Conservation (phyloP, 345 rosid species). For the Bruguiera gymnorhiza region DNA sequence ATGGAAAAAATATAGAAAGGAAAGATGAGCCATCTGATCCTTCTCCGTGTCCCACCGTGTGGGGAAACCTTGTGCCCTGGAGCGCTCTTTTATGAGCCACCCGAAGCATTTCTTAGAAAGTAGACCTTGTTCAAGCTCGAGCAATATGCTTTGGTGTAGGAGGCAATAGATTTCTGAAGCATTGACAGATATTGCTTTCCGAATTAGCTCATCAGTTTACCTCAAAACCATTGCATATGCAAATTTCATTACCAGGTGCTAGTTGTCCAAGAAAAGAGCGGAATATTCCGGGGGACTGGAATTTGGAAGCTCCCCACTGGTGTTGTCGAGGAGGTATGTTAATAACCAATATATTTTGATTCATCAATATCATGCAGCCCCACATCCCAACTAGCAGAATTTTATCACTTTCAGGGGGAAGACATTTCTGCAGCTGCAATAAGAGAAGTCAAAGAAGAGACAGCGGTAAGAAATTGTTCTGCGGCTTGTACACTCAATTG, state of each 20-base stretch:
- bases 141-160: not conserved
- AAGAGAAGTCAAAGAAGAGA: conserved; percentile 95
- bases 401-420: conserved; percentile 59
- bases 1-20: too few species aligned
- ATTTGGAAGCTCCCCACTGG: conserved; percentile 91
- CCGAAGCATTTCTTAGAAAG: not conserved
- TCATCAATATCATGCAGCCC: not conserved
- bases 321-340: conserved; percentile 63
- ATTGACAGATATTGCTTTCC: not conserved
- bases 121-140: not conserved
- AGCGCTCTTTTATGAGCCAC: too few species aligned
- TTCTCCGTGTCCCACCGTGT: too few species aligned
- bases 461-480: conserved; percentile 54
- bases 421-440: conserved; percentile 67
- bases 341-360: not conserved
- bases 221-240: not conserved
- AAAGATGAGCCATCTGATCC: too few species aligned
- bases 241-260: conserved; percentile 43
- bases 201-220: not conserved
- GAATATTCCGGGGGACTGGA: conserved; percentile 53
- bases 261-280: conserved; percentile 77
- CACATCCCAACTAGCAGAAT: not conserved
- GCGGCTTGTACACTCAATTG: not conserved
- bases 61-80: too few species aligned
- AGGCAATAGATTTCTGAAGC: not conserved